A percentile compares a stretch with the other conserved stretches of the same genome.
These are phyloP conservation scores for Leishmania aethiopica DNA, from an alignment of 208 protist species.

Conservation along the genomic window DNA sequence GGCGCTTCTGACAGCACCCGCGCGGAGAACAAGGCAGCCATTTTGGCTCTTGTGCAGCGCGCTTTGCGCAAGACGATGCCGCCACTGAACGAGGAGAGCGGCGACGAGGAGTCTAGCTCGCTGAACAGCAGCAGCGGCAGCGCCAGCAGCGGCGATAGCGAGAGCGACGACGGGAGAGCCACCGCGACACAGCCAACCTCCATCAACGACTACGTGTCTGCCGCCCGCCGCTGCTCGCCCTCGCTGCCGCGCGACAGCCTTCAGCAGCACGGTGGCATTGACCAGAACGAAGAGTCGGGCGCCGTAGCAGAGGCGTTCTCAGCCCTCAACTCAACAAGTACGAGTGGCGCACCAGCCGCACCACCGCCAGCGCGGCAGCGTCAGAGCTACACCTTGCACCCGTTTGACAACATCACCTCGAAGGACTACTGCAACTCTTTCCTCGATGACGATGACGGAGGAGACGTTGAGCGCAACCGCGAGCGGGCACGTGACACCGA, in stretches of 20 bases:
- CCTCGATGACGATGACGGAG: slow-evolving; percentile 28
- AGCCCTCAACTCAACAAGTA: not conserved
- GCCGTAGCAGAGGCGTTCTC: not conserved
- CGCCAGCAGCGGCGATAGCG: slow-evolving; percentile 7
- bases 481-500: not conserved
- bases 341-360: not conserved
- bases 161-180: slow-evolving; percentile 5
- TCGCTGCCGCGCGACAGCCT: slow-evolving; percentile 1
- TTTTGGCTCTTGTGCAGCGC: slow-evolving; percentile 47
- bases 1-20: slow-evolving; percentile 32
- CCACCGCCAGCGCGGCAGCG: not conserved
- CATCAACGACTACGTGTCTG: slow-evolving; percentile 1
- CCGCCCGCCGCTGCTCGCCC: not conserved
- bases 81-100: slow-evolving; percentile 34
- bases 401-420: not conserved
- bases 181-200: not conserved
- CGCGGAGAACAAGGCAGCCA: slow-evolving; percentile 62
- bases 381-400: slow-evolving; percentile 9
- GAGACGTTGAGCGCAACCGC: not conserved
- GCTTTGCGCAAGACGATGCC: slow-evolving; percentile 36
- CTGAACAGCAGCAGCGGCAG: slow-evolving; percentile 6
- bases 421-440: slow-evolving; percentile 13
- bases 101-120: slow-evolving; percentile 23
- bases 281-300: not conserved
- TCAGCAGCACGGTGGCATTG: not conserved